phyloP scores from a whole-genome alignment of 2,329 filamentous ascomycete genomes.

The Bertia moriformis region DNA sequence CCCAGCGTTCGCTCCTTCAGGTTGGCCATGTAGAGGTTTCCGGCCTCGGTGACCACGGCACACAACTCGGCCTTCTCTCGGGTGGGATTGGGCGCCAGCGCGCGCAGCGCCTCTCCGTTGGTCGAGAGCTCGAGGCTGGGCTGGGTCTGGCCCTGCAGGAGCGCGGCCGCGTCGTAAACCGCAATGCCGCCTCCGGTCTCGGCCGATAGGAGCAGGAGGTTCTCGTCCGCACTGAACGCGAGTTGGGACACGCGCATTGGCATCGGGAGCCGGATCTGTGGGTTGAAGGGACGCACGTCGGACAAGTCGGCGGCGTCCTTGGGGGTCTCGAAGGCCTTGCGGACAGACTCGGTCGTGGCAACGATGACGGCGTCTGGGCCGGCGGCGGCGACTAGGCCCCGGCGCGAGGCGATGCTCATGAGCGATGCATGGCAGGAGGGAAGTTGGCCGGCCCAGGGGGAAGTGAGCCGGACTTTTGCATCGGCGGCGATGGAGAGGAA shows the following conservation, averaged over 20 bases:
- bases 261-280: constrained; percentile 59
- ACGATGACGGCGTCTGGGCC: constrained; percentile 68
- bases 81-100: constrained; percentile 68
- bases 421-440: constrained; percentile 70
- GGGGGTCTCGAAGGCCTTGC: constrained; percentile 55
- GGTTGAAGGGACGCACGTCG: constrained; percentile 56
- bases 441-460: constrained; percentile 62
- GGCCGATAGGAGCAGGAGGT: constrained; percentile 67
- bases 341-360: constrained; percentile 61
- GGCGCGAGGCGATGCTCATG: constrained; percentile 65
- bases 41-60: constrained; percentile 66
- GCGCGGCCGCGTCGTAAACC: constrained; percentile 61
- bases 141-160: constrained; percentile 52
- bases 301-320: constrained; percentile 44
- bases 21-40: constrained; percentile 73
- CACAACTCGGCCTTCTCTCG: constrained; percentile 59
- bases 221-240: constrained; percentile 80
- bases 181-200: constrained; percentile 69
- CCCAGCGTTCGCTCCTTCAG: constrained; percentile 50
- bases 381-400: constrained; percentile 73
- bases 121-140: constrained; percentile 65
- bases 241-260: constrained; percentile 72
- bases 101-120: constrained; percentile 58
- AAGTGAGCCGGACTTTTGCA: constrained; percentile 67
- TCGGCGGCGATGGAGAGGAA: constrained; percentile 72